These are phyloP conservation scores for Fonsecaea nubica DNA, from an alignment of 2,329 filamentous ascomycete genomes.

Conservation along the genomic window DNA sequence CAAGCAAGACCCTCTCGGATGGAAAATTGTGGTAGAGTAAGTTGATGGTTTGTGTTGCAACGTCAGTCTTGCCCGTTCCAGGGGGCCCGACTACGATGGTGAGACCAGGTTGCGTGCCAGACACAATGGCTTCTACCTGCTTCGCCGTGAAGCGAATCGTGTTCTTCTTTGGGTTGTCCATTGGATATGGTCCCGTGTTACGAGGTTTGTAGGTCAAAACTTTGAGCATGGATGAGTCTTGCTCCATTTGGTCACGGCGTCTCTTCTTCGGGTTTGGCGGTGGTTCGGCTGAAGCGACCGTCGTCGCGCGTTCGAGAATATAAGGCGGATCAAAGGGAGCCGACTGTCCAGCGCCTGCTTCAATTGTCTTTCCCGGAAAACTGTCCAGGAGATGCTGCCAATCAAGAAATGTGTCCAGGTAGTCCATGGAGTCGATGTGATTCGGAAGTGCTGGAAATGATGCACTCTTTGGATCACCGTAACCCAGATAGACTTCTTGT, in stretches of 20 bases:
- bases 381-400: constrained; percentile 94
- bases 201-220: constrained; percentile 89
- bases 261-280: constrained; percentile 78
- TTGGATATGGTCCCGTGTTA: constrained; percentile 87
- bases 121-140: constrained; percentile 90
- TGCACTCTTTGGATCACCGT: constrained; percentile 88
- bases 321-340: constrained; percentile 87
- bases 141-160: constrained; percentile 85
- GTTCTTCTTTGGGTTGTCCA: constrained; percentile 83
- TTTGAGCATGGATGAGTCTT: constrained; percentile 68
- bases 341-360: constrained; percentile 73
- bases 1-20: constrained; percentile 83
- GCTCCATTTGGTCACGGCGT: constrained; percentile 75
- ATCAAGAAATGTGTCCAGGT: constrained; percentile 90
- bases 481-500: constrained; percentile 96
- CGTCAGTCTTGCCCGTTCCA: constrained; percentile 98
- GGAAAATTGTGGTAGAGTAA: constrained; percentile 99
- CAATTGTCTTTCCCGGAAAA: constrained; percentile 83
- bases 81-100: constrained; percentile 94
- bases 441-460: constrained; percentile 83
- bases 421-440: constrained; percentile 79
- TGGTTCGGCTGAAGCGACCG: constrained; percentile 60
- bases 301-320: constrained; percentile 72
- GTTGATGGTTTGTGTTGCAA: constrained; percentile 97
- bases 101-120: constrained; percentile 90